Percentiles rank a stretch among this genome's conserved stretches.
These are phyloP conservation scores for Entomophthora muscae DNA, from an alignment of 371 early-diverging fungal species.

Conservation along the genomic window DNA sequence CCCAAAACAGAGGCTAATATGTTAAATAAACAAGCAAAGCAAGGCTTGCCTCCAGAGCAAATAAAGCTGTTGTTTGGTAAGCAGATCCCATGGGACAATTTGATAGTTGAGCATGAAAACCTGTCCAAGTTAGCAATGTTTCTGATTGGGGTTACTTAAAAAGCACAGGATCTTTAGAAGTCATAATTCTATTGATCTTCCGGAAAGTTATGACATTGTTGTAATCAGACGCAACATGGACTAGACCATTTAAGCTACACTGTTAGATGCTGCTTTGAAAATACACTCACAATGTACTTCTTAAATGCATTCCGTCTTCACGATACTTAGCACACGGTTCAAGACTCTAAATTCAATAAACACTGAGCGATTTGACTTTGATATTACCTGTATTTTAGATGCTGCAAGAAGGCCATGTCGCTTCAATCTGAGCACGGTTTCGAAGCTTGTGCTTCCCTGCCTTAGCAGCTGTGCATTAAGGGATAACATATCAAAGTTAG, in stretches of 20 bases:
- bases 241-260: background rate
- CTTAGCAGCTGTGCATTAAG: background rate
- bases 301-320: background rate
- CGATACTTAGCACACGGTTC: background rate
- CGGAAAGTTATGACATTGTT: background rate
- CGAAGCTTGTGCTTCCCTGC: background rate
- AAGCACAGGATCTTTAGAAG: background rate
- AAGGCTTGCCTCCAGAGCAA: background rate
- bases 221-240: background rate
- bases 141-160: background rate
- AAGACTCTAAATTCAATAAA: background rate
- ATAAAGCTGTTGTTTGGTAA: background rate
- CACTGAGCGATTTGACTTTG: background rate
- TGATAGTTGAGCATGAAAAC: background rate
- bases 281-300: background rate
- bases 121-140: background rate
- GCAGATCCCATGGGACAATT: background rate
- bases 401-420: background rate
- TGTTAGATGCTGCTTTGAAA: background rate
- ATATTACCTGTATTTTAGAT: background rate
- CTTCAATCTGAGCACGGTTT: background rate
- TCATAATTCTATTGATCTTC: background rate
- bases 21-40: background rate
- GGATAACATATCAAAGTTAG: background rate
- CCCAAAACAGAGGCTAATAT: background rate